A percentile compares a stretch with the other conserved stretches of the same genome.
These are phyloP conservation scores for Acmispon strigosus DNA, from an alignment of 306 rosid genomes.

Conservation along the genomic window DNA sequence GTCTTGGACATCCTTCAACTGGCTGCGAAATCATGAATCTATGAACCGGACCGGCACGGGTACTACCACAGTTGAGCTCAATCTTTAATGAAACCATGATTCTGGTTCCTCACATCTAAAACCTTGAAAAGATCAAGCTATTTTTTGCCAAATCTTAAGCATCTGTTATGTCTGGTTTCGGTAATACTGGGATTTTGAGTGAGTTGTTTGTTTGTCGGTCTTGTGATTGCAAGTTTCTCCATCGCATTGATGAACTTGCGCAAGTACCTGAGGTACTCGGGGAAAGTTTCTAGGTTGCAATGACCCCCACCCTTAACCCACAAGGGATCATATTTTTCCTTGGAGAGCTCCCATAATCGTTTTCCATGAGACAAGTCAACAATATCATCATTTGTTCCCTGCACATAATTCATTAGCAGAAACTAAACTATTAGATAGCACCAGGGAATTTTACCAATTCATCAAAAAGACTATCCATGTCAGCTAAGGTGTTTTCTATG, in stretches of 20 bases:
- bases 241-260: constrained; percentile 80
- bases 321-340: constrained; percentile 88
- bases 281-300: constrained; percentile 94
- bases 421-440: constrained; percentile 19
- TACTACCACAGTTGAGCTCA: constrained; percentile 10
- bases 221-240: constrained; percentile 64
- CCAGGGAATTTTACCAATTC: neutral
- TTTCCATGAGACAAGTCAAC: constrained; percentile 97
- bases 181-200: constrained; percentile 65
- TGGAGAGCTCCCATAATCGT: constrained; percentile 92
- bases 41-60: neutral
- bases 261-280: constrained; percentile 87
- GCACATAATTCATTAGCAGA: constrained; percentile 26
- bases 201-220: constrained; percentile 46
- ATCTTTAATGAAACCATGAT: constrained; percentile 18
- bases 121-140: constrained; percentile 25
- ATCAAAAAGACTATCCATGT: neutral
- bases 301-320: constrained; percentile 99
- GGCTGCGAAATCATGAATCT: constrained; percentile 13
- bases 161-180: constrained; percentile 74
- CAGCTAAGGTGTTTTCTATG: neutral
- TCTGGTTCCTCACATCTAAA: constrained; percentile 21
- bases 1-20: neutral
- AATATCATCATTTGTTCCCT: constrained; percentile 95
- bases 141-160: constrained; percentile 76